These are phyloP conservation scores for Sutorius eximius DNA, from an alignment of 1,284 basidiomycete species.

Conservation along the genomic window DNA sequence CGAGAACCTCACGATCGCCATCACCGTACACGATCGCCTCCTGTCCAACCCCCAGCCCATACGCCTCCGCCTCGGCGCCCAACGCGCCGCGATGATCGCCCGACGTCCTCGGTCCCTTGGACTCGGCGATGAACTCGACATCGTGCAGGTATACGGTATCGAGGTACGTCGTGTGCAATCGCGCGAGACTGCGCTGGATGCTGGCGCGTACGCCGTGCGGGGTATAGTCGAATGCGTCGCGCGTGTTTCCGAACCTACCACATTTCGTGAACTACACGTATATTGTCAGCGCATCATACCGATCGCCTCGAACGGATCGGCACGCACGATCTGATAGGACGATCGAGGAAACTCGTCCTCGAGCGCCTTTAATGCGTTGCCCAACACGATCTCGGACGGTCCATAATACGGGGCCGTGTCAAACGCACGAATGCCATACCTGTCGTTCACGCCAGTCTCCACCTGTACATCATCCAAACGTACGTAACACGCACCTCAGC, in stretches of 20 bases:
- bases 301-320: not conserved
- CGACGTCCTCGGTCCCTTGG: constrained; percentile 47
- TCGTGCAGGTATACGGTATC: constrained; percentile 92
- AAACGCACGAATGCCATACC: constrained; percentile 88
- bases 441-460: constrained; percentile 27
- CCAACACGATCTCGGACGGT: constrained; percentile 86
- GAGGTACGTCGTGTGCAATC: constrained; percentile 80
- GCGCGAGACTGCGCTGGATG: constrained; percentile 69
- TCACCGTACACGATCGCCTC: constrained; percentile 64
- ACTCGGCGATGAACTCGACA: constrained; percentile 80
- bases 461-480: not conserved
- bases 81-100: constrained; percentile 63
- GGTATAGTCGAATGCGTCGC: constrained; percentile 76
- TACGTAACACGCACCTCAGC: constrained; percentile 54
- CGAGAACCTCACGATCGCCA: constrained; percentile 81
- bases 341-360: constrained; percentile 73
- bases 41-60: constrained; percentile 61
- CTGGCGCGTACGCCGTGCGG: constrained; percentile 69
- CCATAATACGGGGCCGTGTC: constrained; percentile 92
- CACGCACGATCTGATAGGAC: constrained; percentile 71
- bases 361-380: constrained; percentile 68
- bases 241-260: constrained; percentile 75
- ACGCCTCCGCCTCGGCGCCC: constrained; percentile 48
- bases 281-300: not conserved
- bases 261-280: constrained; percentile 87